Percentiles rank a stretch among this genome's conserved stretches.
phyloP scores from a whole-genome alignment of 1,139 yeast species.

The Diutina catenulata region DNA sequence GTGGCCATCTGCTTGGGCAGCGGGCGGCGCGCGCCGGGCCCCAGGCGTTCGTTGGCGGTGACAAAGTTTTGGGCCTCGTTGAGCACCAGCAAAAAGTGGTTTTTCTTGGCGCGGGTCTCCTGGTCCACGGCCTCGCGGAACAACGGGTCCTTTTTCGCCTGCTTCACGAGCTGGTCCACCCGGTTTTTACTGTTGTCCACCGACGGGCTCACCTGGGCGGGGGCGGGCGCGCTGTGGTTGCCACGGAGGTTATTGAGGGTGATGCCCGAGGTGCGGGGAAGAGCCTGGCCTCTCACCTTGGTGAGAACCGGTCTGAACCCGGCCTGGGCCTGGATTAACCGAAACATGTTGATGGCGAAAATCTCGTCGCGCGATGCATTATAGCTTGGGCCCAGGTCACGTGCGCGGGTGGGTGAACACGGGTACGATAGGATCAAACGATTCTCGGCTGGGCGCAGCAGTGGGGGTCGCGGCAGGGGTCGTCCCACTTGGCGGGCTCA shows the following conservation, averaged over 20 bases:
- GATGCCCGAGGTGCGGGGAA: slow-evolving; percentile 3
- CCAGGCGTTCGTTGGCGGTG: slow-evolving; percentile 13
- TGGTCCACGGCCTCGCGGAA: slow-evolving; percentile 13
- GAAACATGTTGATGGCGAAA: slow-evolving; percentile 18
- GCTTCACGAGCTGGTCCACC: slow-evolving; percentile 11
- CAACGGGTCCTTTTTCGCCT: slow-evolving; percentile 16
- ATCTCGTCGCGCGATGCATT: neutral
- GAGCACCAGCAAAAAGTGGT: neutral
- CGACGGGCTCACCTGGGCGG: slow-evolving; percentile 9
- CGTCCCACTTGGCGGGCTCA: no score
- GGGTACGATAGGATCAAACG: no score
- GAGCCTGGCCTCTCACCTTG: slow-evolving; percentile 22
- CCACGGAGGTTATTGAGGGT: slow-evolving; percentile 7
- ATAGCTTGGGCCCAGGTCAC: no score
- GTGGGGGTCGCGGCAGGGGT: no score
- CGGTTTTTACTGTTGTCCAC: slow-evolving; percentile 8
- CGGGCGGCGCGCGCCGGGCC: neutral
- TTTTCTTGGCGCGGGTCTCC: neutral
- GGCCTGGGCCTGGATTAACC: slow-evolving; percentile 25
- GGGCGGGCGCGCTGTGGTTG: slow-evolving; percentile 12
- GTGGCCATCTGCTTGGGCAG: slow-evolving; percentile 3
- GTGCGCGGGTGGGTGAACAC: no score
- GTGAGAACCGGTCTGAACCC: slow-evolving; percentile 29
- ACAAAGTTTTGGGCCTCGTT: slow-evolving; percentile 13
- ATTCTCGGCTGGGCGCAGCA: no score